These are phyloP conservation scores for Suillus fuscotomentosus DNA, from an alignment of 768 basidiomycete genomes.

Conservation along the genomic window DNA sequence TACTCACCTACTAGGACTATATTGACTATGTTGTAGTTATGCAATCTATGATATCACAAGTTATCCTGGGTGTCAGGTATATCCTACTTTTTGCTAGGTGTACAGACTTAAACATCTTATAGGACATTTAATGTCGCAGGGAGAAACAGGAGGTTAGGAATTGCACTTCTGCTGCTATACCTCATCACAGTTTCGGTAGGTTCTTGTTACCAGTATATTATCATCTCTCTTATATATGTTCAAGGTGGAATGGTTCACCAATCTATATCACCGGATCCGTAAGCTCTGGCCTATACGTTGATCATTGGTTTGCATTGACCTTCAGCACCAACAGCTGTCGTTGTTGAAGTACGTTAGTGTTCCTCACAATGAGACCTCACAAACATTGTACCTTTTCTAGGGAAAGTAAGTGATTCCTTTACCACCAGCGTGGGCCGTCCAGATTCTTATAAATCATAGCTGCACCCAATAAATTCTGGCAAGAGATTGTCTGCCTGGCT, in stretches of 20 bases:
- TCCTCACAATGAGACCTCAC: background rate
- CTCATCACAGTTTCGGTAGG: conserved; percentile 43
- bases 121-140: conserved; percentile 61
- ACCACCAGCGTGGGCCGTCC: background rate
- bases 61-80: conserved; percentile 61
- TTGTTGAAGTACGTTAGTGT: conserved; percentile 17
- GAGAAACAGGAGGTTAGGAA: conserved; percentile 40
- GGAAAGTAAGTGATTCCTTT: conserved; percentile 31
- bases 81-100: background rate
- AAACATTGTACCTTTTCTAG: conserved; percentile 19
- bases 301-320: conserved; percentile 10
- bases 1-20: background rate
- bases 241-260: conserved; percentile 59
- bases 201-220: background rate
- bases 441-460: conserved; percentile 31
- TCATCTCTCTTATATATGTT: background rate
- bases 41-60: conserved; percentile 64
- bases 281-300: conserved; percentile 25
- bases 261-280: conserved; percentile 50
- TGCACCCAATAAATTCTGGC: conserved; percentile 41
- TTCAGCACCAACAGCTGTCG: conserved; percentile 15
- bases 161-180: conserved; percentile 39
- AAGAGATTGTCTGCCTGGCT: conserved; percentile 46
- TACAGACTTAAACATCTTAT: background rate
- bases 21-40: conserved; percentile 38